These are phyloP conservation scores for Pleurotus citrinopileatus DNA, from an alignment of 768 basidiomycete genomes.

Conservation along the genomic window DNA sequence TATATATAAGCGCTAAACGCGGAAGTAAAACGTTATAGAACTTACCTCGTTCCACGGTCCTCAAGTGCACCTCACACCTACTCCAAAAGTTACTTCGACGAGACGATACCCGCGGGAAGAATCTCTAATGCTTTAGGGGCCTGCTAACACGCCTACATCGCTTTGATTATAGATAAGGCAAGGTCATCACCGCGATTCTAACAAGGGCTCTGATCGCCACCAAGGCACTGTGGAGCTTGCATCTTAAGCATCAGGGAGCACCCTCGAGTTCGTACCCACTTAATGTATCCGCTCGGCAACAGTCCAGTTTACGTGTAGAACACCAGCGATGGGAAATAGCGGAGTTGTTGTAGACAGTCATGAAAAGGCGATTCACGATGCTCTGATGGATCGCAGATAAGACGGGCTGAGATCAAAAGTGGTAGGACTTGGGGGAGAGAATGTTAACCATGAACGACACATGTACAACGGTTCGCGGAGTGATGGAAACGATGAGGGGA, in stretches of 20 bases:
- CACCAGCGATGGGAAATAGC: not conserved
- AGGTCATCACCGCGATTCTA: not conserved
- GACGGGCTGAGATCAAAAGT: not conserved
- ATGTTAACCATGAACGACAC: not conserved
- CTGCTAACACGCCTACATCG: not conserved
- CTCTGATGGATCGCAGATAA: conserved; percentile 5
- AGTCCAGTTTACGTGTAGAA: conserved; percentile 4
- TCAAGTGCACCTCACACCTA: not conserved
- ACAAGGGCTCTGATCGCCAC: not conserved
- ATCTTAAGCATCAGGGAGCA: conserved; percentile 3
- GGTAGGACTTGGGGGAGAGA: not conserved
- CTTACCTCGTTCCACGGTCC: too few species aligned
- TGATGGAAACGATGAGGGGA: conserved; percentile 2
- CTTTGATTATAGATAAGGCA: not conserved
- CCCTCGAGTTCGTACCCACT: not conserved
- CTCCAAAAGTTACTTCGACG: too few species aligned
- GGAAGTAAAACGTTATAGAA: too few species aligned
- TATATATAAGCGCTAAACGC: too few species aligned
- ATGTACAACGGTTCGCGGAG: conserved; percentile 4
- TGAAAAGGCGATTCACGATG: not conserved
- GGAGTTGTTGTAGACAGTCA: not conserved
- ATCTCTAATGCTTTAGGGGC: not conserved
- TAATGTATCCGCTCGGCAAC: not conserved
- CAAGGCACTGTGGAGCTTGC: conserved; percentile 1
- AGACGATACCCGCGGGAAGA: not conserved